Base-by-base conservation (phyloP, 345 rosid genomes). In the Leavenworthia alabamica region DNA sequence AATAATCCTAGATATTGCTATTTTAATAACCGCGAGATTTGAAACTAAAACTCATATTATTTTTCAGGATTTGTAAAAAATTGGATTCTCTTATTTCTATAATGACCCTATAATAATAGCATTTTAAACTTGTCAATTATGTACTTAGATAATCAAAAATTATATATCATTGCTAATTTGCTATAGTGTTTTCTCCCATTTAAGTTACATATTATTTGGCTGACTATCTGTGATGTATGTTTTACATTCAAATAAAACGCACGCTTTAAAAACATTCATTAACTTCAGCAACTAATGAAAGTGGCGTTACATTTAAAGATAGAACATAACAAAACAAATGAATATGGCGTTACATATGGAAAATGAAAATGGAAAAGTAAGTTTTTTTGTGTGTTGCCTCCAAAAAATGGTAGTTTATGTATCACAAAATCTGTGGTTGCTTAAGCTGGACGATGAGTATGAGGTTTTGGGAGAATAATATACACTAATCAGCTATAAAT, bases 391-490 rank as follows among this genome's bases (percentile, higher is more conserved):
- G 16, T 2, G 31, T 12, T 28, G 31, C 53, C 41, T 52, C n/a
- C 31, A 52, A 13, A 41, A 29, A 14, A 20, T 41, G 36, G 11
- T 36, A 14, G 26, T 20, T 35, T 44, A 56, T 56, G 50, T 46
- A 64, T 20, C 6, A 44, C 24, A 42, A 40, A 58, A 29, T 6
- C 42, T 42, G 42, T 45, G 20, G 74, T 70, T 62, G 68, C 73
- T 62, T 62, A 53, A 69, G 50, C 56, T 69, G 53, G 50, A 68
- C 66, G 72, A 59, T 41, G 72, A 24, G 17, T 39, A 49, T 24
- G 36, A 16, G 11, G 44, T 23, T 65, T 44, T n/a, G 62, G 48
- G 58, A 32, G 36, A n/a, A n/a, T n/a, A n/a, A n/a, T n/a, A n/a
- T n/a, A n/a, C n/a, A n/a, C n/a, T n/a, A n/a, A n/a, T n/a, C n/a